Conservation (phyloP, 805 yeast species). For the Sugiyamaella boreocaroliniensis region DNA sequence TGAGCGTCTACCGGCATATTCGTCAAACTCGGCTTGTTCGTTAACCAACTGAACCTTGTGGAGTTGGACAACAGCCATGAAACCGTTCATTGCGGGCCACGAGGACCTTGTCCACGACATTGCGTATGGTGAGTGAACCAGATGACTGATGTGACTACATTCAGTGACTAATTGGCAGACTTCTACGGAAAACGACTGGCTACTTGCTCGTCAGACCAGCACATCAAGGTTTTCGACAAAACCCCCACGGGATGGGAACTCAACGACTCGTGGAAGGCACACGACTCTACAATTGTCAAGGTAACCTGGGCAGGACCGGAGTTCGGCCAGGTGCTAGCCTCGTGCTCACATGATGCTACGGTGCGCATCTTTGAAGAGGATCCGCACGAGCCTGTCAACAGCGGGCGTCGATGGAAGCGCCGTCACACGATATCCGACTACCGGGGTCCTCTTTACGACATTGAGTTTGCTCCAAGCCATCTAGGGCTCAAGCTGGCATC, state of each 20-base stretch:
- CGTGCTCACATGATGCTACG: conserved; percentile 85
- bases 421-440: conserved; percentile 77
- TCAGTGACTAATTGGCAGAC: conserved; percentile 30
- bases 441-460: conserved; percentile 81
- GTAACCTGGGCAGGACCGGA: conserved; percentile 94
- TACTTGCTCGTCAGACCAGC: conserved; percentile 92
- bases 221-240: conserved; percentile 78
- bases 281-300: conserved; percentile 77
- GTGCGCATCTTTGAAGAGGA: conserved; percentile 89
- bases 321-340: conserved; percentile 77
- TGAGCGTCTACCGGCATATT: background rate
- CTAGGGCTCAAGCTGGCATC: conserved; percentile 76
- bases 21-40: background rate
- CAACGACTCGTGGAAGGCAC: conserved; percentile 92
- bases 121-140: conserved; percentile 48
- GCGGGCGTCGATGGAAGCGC: conserved; percentile 80
- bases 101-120: conserved; percentile 89
- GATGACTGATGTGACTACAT: background rate
- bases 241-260: conserved; percentile 55
- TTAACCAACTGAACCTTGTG: background rate
- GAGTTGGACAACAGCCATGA: conserved; percentile 32
- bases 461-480: conserved; percentile 83
- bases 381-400: conserved; percentile 63
- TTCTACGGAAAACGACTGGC: conserved; percentile 90
- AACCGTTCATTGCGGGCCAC: conserved; percentile 83